Evolutionary conservation across 2,329 filamentous ascomycete genomes (phyloP).

Genomic region (Bipolaris oryzae): DNA sequence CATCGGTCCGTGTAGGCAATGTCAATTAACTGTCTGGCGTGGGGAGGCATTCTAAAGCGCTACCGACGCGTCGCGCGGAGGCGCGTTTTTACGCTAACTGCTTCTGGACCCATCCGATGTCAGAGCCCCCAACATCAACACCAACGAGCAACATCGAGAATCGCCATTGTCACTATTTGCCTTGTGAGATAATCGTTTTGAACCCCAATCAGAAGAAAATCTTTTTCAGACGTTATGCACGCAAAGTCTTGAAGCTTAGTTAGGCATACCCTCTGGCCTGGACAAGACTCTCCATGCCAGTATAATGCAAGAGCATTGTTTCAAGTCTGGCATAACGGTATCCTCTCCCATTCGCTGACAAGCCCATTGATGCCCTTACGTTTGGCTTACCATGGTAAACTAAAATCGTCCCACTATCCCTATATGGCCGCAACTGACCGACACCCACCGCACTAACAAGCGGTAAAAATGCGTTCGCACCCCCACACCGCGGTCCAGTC

Average conservation of each 20-base stretch:
- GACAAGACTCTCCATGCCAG: neutral
- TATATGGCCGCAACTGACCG: neutral
- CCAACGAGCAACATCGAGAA: neutral
- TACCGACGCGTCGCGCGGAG: slow-evolving; percentile 22
- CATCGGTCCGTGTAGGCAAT: slow-evolving; percentile 24
- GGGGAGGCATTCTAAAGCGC: slow-evolving; percentile 8
- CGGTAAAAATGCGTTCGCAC: slow-evolving; percentile 3
- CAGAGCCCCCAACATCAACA: neutral
- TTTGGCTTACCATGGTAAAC: neutral
- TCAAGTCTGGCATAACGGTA: neutral
- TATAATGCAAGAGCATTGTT: neutral
- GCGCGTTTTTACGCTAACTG: slow-evolving; percentile 25
- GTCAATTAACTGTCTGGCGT: slow-evolving; percentile 1
- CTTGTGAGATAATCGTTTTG: neutral
- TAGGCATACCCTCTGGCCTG: neutral
- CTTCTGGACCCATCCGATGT: slow-evolving; percentile 9
- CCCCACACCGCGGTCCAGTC: neutral
- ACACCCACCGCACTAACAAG: slow-evolving; percentile 3
- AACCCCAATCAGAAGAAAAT: neutral
- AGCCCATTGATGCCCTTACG: neutral
- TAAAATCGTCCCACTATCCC: neutral
- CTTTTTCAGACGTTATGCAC: neutral
- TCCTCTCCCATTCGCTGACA: neutral
- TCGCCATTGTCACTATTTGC: neutral
- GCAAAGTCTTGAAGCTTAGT: neutral